These are phyloP conservation scores for Closterium sp. DNA, from an alignment of 139 green algal species.

Conservation along the genomic window DNA sequence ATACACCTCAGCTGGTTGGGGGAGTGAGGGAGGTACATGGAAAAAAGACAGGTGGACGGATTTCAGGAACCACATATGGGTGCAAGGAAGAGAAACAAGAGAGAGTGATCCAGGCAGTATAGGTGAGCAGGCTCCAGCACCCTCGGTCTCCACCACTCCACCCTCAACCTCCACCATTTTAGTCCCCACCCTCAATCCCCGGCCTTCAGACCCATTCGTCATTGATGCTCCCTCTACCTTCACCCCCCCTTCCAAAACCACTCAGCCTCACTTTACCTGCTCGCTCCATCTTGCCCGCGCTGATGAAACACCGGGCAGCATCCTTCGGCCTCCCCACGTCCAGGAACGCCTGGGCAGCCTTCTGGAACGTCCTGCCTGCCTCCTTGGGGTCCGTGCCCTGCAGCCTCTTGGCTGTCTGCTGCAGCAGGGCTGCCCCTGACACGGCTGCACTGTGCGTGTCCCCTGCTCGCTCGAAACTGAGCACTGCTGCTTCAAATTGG, in stretches of 20 bases:
- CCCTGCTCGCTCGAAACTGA: slow-evolving; percentile 18
- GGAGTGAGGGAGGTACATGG: background rate
- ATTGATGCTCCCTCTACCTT: background rate
- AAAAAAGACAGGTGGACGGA: too few relatives aligned
- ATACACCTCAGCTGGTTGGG: slow-evolving; percentile 2
- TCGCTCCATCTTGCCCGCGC: slow-evolving; percentile 42
- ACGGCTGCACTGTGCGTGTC: background rate
- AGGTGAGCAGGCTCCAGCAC: too few relatives aligned
- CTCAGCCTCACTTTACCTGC: slow-evolving; percentile 16
- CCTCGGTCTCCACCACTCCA: too few relatives aligned
- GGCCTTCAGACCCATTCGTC: too few relatives aligned
- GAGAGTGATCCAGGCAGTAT: too few relatives aligned
- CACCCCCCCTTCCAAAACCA: background rate
- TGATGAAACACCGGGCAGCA: slow-evolving; percentile 3
- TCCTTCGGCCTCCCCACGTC: too few relatives aligned
- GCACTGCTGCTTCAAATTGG: slow-evolving; percentile 4
- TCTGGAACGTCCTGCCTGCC: background rate
- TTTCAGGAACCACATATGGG: too few relatives aligned
- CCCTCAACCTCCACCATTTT: too few relatives aligned
- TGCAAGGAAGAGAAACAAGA: too few relatives aligned
- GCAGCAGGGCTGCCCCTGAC: background rate
- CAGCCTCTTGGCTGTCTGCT: slow-evolving; percentile 13
- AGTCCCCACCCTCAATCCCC: too few relatives aligned
- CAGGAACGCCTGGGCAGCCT: slow-evolving; percentile 7
- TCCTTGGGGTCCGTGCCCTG: background rate